Evolutionary conservation across 768 basidiomycete genomes (phyloP), one percentile per base, ranked within the genome.

Genomic region (Tulasnella calospora): DNA sequence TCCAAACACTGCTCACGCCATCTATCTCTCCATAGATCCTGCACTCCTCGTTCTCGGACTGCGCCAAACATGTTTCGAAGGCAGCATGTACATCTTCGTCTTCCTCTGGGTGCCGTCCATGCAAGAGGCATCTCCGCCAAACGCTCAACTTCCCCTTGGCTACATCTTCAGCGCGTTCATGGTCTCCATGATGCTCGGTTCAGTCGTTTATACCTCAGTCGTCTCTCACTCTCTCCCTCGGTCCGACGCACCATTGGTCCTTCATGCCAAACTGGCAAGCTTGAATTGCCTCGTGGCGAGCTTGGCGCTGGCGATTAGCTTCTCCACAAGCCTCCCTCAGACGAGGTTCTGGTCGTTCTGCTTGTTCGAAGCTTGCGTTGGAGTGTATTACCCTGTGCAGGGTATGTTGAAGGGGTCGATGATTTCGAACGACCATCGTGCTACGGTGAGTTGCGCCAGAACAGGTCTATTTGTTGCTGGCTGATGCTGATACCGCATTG

Each of bases 31-130:
- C 92, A 5, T 12, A 67, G 92, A 93, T 82, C 87, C 88, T 0
- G 81, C 88, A 71, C 86, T 94, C 13, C 84, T 92, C 79, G 88
- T 88, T 35, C 87, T 94, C 30, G 91, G 92, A 41, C 84, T 93
- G 75, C 90, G 90, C 0, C 92, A 94, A 83, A 94, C 92, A 0
- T 92, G 91, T 83, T 94, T 94, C 82, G 92, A 94, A 82, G 93
- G 92, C 2, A 92, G 91, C 7, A 92, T 93, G 92, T 93, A 94
- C 84, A 88, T 93, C 79, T 94, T 93, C 84, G 92, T 93, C 80
- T 94, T 93, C 85, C 86, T 91, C 80, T 94, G 92, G 92, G 92
- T 94, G 0, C 92, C 93, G 0, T 87, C 89, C 1, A 85, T 94
- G 21, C 92, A 94, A 84, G 90, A 92, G 82, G 85, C 85, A 30